Evolutionary conservation across 1,139 yeast genomes (phyloP), one percentile per base, ranked within the genome.

Genomic region (Blastobotrys aristatus): DNA sequence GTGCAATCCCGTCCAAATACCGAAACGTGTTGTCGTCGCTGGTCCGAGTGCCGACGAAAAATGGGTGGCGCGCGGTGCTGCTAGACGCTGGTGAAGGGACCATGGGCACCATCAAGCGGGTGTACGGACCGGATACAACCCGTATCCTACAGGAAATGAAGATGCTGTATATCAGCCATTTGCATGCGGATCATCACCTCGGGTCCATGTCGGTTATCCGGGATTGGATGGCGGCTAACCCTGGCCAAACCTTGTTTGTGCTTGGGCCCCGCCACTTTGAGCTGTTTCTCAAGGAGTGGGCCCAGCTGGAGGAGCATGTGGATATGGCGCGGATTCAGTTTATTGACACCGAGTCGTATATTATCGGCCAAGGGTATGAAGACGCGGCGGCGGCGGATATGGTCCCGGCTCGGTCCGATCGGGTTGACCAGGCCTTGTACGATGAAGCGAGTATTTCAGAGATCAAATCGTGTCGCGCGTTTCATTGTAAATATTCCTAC

Each of bases 41-140:
- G 24, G 72, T 89, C 3, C 75, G 96, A 54, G 60, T 88, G 1
- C 96, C 96, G 0, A 41, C 44, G 40, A 24, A 21, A 26, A 16
- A 21, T 6, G 13, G 21, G 21, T 36, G 41, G 41, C 16, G 29
- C 29, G 49, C 56, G 14, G 49, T 66, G n/a, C 59, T 94, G 22
- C 68, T 94, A 42, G 98, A 94, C 68, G 95, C 94, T 16, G 99
- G 99, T 18, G 99, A 94, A 63, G 90, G 88, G 50, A 88, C 97
- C 0, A 60, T 84, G 27, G 96, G 96, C 0, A 70, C 87, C 1
- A 66, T 94, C 54, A 65, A 71, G 38, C 76, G 97, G 55, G 71
- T 79, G 47, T 80, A 80, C 53, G 83, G 83, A 1, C 70, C 72
- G 4, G 61, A 68, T 32, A 73, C 82, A 20, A 63, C 83, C 38